A percentile compares a stretch with the other conserved stretches of the same genome.
Conservation (phyloP, 2,329 filamentous ascomycete genomes). For the Karstenula rhodostoma region DNA sequence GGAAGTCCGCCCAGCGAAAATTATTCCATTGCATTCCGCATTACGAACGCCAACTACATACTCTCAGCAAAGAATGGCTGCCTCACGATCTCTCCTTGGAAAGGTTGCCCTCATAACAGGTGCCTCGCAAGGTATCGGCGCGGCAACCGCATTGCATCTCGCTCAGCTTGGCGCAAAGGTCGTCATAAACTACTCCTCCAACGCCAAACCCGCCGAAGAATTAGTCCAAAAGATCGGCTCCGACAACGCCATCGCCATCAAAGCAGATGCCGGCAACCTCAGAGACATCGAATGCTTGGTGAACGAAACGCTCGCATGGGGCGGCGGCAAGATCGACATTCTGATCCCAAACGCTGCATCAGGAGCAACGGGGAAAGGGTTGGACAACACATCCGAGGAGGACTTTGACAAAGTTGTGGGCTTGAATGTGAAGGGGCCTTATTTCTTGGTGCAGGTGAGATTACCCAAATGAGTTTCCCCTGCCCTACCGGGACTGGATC, state of each 20-base stretch:
- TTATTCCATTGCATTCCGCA: background rate
- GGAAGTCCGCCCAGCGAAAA: background rate
- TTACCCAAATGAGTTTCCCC: background rate
- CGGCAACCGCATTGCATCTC: slow-evolving; percentile 50
- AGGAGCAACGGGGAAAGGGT: slow-evolving; percentile 53
- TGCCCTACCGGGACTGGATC: background rate
- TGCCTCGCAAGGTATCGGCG: slow-evolving; percentile 39
- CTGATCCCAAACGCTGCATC: slow-evolving; percentile 67
- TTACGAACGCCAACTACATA: background rate
- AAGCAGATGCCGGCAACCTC: slow-evolving; percentile 63
- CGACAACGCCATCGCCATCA: slow-evolving; percentile 61
- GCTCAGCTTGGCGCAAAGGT: slow-evolving; percentile 52
- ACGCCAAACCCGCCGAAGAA: slow-evolving; percentile 62
- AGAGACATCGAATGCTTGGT: slow-evolving; percentile 60
- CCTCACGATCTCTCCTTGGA: slow-evolving; percentile 33
- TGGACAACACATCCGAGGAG: slow-evolving; percentile 67
- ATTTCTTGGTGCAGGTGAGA: slow-evolving; percentile 34
- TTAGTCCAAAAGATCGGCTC: slow-evolving; percentile 58
- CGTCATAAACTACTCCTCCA: slow-evolving; percentile 65
- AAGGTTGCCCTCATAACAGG: slow-evolving; percentile 44
- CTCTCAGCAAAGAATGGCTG: slow-evolving; percentile 18
- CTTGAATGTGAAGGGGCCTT: slow-evolving; percentile 59
- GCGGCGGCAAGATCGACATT: slow-evolving; percentile 65
- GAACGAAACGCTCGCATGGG: slow-evolving; percentile 57
- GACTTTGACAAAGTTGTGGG: slow-evolving; percentile 71